Evolutionary conservation across 768 basidiomycete species (phyloP), one percentile per base, ranked within the genome.

Genomic region (Piloderma croceum): DNA sequence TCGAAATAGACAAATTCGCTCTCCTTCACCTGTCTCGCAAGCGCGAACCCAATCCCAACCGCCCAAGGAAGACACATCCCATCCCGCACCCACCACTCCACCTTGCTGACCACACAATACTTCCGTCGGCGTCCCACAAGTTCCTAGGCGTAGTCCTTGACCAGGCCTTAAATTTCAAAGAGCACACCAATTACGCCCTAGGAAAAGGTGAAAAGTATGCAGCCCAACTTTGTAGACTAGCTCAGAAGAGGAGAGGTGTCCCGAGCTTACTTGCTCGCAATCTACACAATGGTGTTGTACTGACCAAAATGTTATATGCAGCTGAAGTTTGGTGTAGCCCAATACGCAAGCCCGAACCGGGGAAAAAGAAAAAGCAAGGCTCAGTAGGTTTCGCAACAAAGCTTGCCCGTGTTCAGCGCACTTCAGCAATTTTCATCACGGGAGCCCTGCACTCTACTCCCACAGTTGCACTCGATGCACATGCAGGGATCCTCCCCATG

Each of bases 91-190:
- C 54, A 2, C 3, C 36, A 11, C 24, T 51, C 4, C 20, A 17
- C 18, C 45, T 61, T 3, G 33, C 34, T 2, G 24, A 27, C 2
- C 24, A 50, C 19, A 35, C 32, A 15, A 54, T 63, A 34, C 25
- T 42, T 15, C 47, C 60, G 6, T 13, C 38, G 7, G 19, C 12
- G 5, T 24, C 39, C 1, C 44, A 51, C 38, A 58, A 54, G 24
- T 59, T 60, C 38, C 52, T 68, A 0, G 66, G 65, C 0, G 42
- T 69, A 1, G 20, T 46, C 4, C 18, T 65, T 1, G 63, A 67
- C 46, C 33, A 52, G 1, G 49, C 51, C 29, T 44, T 68, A 3
- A 15, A 44, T 0, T 66, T 56, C 46, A 42, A 53, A 5, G 39
- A 50, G 24, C 60, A 61, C 20, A 31, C n/a, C 3, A 48, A 51